Percentiles rank a stretch among this genome's conserved stretches.
Evolutionary conservation across 495 filamentous ascomycete genomes (phyloP).

Genomic region (Polyplosphaeria fusca): DNA sequence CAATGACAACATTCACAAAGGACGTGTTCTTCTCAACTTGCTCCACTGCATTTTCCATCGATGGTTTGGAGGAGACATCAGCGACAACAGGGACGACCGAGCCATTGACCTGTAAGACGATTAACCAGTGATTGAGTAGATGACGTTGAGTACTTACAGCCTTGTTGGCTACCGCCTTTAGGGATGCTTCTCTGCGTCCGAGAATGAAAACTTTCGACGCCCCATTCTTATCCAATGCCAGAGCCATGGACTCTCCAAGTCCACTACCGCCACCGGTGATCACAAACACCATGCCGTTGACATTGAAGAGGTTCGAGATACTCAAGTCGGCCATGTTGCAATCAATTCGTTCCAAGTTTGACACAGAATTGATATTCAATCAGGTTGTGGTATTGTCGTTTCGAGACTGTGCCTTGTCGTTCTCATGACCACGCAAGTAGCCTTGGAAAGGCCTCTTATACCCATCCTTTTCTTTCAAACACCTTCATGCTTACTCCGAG

Average conservation of each 20-base stretch:
- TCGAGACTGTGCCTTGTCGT: too few species aligned
- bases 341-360: too few species aligned
- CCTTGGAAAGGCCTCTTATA: too few species aligned
- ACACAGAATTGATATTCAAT: too few species aligned
- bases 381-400: too few species aligned
- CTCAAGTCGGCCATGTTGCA: background rate
- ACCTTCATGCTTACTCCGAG: too few species aligned
- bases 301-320: conserved; percentile 48
- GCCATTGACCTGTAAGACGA: background rate
- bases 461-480: too few species aligned
- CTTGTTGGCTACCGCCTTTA: background rate
- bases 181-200: background rate
- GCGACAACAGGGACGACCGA: background rate
- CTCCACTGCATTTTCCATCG: background rate
- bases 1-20: conserved; percentile 2
- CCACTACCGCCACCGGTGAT: conserved; percentile 58
- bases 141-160: background rate
- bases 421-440: too few species aligned
- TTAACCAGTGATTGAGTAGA: background rate
- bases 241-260: conserved; percentile 2
- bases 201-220: conserved; percentile 5
- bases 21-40: background rate
- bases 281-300: conserved; percentile 58
- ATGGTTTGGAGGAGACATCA: background rate
- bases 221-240: background rate